phyloP scores from a whole-genome alignment of 163 green algal species.

The Volvox carteri region DNA sequence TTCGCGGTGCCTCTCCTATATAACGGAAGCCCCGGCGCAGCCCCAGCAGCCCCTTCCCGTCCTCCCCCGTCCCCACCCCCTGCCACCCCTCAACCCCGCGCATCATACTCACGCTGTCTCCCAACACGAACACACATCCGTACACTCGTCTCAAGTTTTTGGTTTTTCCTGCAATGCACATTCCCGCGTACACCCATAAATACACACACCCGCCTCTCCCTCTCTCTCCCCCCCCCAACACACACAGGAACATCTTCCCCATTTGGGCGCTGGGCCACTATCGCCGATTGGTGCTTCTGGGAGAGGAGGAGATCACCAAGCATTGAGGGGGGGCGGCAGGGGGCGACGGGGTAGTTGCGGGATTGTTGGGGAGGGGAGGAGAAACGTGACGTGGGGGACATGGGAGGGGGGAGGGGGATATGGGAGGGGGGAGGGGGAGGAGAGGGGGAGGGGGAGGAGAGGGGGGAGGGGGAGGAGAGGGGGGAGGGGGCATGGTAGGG shows the following conservation, averaged over 20 bases:
- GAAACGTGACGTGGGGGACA: not conserved
- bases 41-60: too few relatives aligned
- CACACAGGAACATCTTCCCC: slow-evolving; percentile 97
- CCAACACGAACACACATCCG: too few relatives aligned
- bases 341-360: too few relatives aligned
- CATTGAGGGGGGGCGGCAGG: not conserved
- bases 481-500: not conserved
- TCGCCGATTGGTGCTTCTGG: slow-evolving; percentile 78
- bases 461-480: not conserved
- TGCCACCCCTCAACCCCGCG: too few relatives aligned
- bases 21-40: too few relatives aligned
- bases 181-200: too few relatives aligned
- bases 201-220: not conserved
- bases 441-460: not conserved
- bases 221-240: not conserved
- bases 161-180: too few relatives aligned
- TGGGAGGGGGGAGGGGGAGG: not conserved
- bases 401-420: not conserved
- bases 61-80: too few relatives aligned
- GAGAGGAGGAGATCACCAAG: slow-evolving; percentile 47
- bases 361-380: not conserved
- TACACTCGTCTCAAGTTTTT: too few relatives aligned
- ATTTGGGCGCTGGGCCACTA: slow-evolving; percentile 98
- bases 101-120: too few relatives aligned
- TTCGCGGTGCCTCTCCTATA: too few relatives aligned